These are phyloP conservation scores for Yamadazyma sp. DNA, from an alignment of 1,139 yeast genomes.

Conservation along the genomic window DNA sequence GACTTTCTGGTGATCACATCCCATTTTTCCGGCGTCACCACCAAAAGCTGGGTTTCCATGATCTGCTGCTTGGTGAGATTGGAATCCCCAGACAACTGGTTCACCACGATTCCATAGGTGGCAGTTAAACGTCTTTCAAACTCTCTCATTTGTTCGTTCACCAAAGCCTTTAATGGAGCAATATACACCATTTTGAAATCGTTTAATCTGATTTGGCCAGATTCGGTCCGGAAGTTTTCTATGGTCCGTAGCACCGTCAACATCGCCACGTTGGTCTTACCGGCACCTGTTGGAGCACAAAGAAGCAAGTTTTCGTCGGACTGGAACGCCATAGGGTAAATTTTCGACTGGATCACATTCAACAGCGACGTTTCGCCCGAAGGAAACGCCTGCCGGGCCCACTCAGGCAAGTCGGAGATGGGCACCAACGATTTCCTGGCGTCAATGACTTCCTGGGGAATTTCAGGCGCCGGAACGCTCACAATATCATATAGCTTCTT, in stretches of 20 bases:
- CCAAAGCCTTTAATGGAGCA: conserved; percentile 94
- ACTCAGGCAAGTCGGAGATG: conserved; percentile 66
- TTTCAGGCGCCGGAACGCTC: conserved; percentile 75
- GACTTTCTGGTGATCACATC: conserved; percentile 88
- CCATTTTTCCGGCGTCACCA: conserved; percentile 99
- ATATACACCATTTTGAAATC: conserved; percentile 88
- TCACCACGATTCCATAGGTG: conserved; percentile 68
- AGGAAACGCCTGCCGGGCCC: conserved; percentile 83
- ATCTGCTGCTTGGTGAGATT: conserved; percentile 86
- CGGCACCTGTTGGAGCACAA: conserved; percentile 99
- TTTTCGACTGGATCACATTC: conserved; percentile 82
- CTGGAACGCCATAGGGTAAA: conserved; percentile 73
- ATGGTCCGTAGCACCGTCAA: conserved; percentile 79
- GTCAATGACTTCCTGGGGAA: conserved; percentile 34
- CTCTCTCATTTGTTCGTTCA: conserved; percentile 91
- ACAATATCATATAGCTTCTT: conserved; percentile 81
- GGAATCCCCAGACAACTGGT: conserved; percentile 97
- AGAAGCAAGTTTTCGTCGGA: conserved; percentile 71
- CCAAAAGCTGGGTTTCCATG: conserved; percentile 81
- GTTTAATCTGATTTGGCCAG: conserved; percentile 45
- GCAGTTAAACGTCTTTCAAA: conserved; percentile 66
- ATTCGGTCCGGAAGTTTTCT: conserved; percentile 49
- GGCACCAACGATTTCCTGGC: conserved; percentile 52
- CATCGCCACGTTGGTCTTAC: conserved; percentile 96
- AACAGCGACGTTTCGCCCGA: conserved; percentile 61